phyloP scores from a whole-genome alignment of 495 filamentous ascomycete genomes.

The Achaetomiella virescens region DNA sequence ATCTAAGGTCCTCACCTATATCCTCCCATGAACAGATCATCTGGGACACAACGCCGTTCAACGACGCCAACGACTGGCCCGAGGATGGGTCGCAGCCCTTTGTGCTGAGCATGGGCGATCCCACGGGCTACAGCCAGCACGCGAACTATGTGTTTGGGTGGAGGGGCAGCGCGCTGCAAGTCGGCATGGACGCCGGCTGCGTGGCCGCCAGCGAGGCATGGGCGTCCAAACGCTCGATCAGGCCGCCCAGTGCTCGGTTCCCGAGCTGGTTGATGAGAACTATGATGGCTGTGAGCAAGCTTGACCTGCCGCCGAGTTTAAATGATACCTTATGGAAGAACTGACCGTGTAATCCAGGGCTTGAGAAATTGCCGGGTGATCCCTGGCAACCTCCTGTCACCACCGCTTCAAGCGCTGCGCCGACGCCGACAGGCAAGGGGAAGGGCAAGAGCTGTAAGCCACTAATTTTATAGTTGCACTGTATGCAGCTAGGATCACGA shows the following conservation, averaged over 20 bases:
- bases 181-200: constrained; percentile 28
- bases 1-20: too few relatives aligned
- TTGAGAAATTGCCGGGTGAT: too few relatives aligned
- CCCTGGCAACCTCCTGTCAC: too few relatives aligned
- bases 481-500: too few relatives aligned
- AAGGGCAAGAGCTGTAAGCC: too few relatives aligned
- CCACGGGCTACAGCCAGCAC: constrained; percentile 25
- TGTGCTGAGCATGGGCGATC: constrained; percentile 35
- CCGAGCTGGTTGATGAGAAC: constrained; percentile 22
- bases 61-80: constrained; percentile 34
- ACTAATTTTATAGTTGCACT: too few relatives aligned
- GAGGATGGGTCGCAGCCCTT: constrained; percentile 38
- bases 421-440: too few relatives aligned
- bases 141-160: constrained; percentile 32
- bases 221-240: constrained; percentile 27
- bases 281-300: constrained; percentile 33
- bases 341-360: too few relatives aligned
- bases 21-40: too few relatives aligned
- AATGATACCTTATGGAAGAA: too few relatives aligned
- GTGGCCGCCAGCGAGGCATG: constrained; percentile 26
- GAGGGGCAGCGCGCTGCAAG: constrained; percentile 28
- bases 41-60: constrained; percentile 30
- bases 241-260: constrained; percentile 27
- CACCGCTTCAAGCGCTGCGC: too few relatives aligned
- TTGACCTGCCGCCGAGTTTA: too few relatives aligned